Base-by-base conservation (phyloP, 1,284 basidiomycete species). In the Ustilago lituana region DNA sequence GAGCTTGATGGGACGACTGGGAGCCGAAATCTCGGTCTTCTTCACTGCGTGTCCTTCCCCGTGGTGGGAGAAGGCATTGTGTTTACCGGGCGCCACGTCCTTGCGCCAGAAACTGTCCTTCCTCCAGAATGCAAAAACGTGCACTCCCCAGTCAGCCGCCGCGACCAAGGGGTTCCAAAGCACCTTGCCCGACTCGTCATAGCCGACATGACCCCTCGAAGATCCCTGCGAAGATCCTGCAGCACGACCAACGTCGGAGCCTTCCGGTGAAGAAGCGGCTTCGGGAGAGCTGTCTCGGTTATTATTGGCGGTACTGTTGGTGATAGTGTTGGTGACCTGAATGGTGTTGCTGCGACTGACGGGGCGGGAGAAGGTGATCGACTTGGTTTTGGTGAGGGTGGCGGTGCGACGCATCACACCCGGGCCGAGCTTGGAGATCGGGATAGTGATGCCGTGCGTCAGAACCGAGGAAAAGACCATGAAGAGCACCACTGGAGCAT, bases 401-500 rank as follows among this genome's bases (percentile, higher is more conserved):
- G 68, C 62, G 7, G 77, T 77, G 4, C 63, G 49, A n/a, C 72
- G 46, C 51, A 78, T 59, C 2, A 79, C 60, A 20, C 56, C 52
- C 1, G 80, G 79, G 0, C 76, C 76, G 14, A 80, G 71, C 50
- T 80, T 78, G 4, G 71, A 67, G 27, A 81, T 63, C 9, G 80
- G 80, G 23, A 82, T 77, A 7, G 79, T 80, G 43, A 80, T 57
- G 24, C 77, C 86, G 64, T 87, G 86, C 0, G 84, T 82, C 36
- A 86, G 65, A 4, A 86, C 83, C 1, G 84, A 85, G 0, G 83
- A 82, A 46, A 87, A 82, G 12, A 86, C 84, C 40, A 85, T 77
- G 64, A 87, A 86, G 50, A 86, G 83, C 10, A 86, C 85, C 22
- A 86, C 82, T 2, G 86, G 86, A 2, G 77, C 66, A 58, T 86